Evolutionary conservation across 164 flowering plant genomes (phyloP).

Genomic region (Macadamia tetraphylla): DNA sequence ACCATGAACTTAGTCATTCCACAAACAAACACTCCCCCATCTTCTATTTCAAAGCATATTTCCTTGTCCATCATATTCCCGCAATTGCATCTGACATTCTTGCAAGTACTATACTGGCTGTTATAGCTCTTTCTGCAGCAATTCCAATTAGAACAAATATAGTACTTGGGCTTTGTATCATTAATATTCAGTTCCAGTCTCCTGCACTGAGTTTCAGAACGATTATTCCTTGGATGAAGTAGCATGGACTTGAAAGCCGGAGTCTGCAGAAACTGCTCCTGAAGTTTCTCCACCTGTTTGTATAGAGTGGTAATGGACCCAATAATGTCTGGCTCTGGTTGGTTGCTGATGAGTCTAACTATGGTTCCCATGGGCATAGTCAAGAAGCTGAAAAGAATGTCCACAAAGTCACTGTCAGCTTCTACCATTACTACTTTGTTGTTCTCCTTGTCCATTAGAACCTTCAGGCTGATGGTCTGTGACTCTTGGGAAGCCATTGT

Average conservation of each 20-base stretch:
- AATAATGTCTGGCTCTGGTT: background rate
- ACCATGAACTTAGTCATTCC: too few species aligned
- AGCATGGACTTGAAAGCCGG: conserved; percentile 3
- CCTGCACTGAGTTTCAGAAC: background rate
- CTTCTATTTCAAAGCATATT: too few species aligned
- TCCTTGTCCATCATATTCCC: too few species aligned
- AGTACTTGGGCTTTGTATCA: conserved; percentile 4
- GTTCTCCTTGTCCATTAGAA: conserved; percentile 1
- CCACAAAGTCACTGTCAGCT: conserved; percentile 3
- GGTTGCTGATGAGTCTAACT: background rate
- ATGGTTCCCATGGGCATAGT: too few species aligned
- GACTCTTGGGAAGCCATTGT: too few species aligned
- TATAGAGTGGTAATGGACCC: conserved; percentile 12
- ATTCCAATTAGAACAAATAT: background rate
- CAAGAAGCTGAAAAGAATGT: conserved; percentile 1
- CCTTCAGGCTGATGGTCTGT: background rate
- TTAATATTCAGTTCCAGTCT: conserved; percentile 7
- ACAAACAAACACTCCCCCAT: too few species aligned
- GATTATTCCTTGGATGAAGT: background rate
- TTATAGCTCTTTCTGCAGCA: too few species aligned
- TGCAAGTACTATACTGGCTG: background rate
- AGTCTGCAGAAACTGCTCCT: background rate
- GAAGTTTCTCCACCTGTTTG: background rate
- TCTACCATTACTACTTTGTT: conserved; percentile 8
- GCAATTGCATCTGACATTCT: background rate